A percentile compares a stretch with the other conserved stretches of the same genome.
phyloP scores from a whole-genome alignment of 1,139 yeast genomes.

The Tardiomyces digboiensis region DNA sequence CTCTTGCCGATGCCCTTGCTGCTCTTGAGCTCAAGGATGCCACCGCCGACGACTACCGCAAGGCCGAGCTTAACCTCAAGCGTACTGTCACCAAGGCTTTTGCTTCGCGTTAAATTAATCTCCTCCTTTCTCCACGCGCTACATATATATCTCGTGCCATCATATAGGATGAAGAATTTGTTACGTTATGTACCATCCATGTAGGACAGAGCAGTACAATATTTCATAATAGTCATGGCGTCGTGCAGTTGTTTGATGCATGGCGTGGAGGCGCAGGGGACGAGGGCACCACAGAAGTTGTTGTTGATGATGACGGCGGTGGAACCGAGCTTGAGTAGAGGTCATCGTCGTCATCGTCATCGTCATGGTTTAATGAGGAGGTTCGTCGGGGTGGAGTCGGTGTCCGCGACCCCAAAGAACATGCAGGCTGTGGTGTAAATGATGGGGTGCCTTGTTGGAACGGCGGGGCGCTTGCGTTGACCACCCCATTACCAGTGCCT shows the following conservation, averaged over 20 bases:
- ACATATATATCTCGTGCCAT: no score
- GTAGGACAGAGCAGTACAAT: no score
- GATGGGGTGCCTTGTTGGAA: no score
- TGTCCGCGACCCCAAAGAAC: no score
- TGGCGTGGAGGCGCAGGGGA: no score
- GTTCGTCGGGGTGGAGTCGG: conserved; percentile 2
- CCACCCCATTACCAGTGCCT: no score
- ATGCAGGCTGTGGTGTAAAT: no score
- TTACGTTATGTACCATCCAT: no score
- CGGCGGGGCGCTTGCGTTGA: no score
- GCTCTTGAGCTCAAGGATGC: conserved; percentile 97
- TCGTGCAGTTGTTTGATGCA: not conserved
- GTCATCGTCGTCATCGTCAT: conserved; percentile 2
- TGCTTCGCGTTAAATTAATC: conserved; percentile 62
- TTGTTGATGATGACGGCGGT: not conserved
- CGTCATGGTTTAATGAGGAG: not conserved
- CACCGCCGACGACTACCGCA: conserved; percentile 94
- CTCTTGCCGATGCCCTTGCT: conserved; percentile 97
- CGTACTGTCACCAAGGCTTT: conserved; percentile 99
- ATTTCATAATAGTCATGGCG: not conserved
- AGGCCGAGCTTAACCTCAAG: conserved; percentile 98
- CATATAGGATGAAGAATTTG: no score
- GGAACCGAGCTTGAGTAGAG: conserved; percentile 5
- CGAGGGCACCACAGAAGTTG: not conserved
- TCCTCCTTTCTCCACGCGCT: no score